Conservation (phyloP, 192 early-diverging fungal genomes). For the Backusella liffmaniae region DNA sequence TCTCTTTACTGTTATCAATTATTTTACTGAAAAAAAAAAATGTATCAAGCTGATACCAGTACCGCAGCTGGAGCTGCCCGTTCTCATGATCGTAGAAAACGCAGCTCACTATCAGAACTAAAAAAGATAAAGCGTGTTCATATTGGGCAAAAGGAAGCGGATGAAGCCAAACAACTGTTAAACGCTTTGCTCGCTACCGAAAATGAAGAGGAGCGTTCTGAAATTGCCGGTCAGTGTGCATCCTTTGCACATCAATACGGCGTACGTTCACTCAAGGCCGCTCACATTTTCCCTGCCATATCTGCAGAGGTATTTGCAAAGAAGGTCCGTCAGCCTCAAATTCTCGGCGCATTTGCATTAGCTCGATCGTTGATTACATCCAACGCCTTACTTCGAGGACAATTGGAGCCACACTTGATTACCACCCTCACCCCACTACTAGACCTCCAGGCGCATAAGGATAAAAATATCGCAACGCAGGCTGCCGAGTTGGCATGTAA, state of each 20-base stretch:
- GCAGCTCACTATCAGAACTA: not conserved
- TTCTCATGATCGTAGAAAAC: slow-evolving; percentile 3
- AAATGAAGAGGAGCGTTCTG: slow-evolving; percentile 16
- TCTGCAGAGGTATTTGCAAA: slow-evolving; percentile 63
- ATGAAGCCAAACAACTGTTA: slow-evolving; percentile 28
- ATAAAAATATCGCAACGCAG: slow-evolving; percentile 37
- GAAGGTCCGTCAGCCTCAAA: slow-evolving; percentile 38
- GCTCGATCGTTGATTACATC: slow-evolving; percentile 31
- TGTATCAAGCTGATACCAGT: slow-evolving; percentile 6
- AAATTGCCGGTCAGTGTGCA: slow-evolving; percentile 22
- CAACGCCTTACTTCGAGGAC: slow-evolving; percentile 51
- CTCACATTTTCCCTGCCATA: slow-evolving; percentile 59
- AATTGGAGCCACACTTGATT: slow-evolving; percentile 70
- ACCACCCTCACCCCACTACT: slow-evolving; percentile 62
- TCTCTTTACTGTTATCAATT: not conserved
- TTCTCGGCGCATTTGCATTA: slow-evolving; percentile 1
- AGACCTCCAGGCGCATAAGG: slow-evolving; percentile 57
- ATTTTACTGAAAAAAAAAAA: not conserved
- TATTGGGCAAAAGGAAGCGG: slow-evolving; percentile 3
- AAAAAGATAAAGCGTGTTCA: slow-evolving; percentile 4
- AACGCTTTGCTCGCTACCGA: slow-evolving; percentile 5
- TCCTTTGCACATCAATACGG: slow-evolving; percentile 50
- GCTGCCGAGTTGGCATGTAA: slow-evolving; percentile 40
- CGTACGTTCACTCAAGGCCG: slow-evolving; percentile 55
- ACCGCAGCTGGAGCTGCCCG: not conserved